Evolutionary conservation across 129 eudicot species (phyloP).

Genomic region (Pittosporum tobira): DNA sequence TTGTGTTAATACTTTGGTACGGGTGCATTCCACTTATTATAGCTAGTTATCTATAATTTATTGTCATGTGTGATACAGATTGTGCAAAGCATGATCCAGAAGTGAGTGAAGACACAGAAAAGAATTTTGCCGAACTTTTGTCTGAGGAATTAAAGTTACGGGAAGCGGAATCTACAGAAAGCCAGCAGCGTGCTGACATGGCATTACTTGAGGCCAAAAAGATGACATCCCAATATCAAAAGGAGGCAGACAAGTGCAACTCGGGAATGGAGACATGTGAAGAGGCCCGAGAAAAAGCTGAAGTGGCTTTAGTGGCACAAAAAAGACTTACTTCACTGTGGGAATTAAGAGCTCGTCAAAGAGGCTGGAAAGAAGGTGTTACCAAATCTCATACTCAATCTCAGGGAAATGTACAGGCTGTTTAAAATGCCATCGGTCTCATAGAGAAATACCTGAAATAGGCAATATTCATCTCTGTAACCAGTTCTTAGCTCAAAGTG

Average conservation of each 20-base stretch:
- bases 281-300: constrained; percentile 91
- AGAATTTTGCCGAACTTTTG: constrained; percentile 64
- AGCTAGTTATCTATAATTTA: background rate
- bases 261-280: constrained; percentile 98
- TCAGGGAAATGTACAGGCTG: constrained; percentile 24
- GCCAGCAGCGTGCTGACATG: constrained; percentile 79
- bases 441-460: background rate
- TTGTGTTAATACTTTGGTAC: background rate
- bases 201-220: constrained; percentile 84
- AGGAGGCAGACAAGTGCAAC: constrained; percentile 95
- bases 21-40: background rate
- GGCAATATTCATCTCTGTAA: background rate
- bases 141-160: constrained; percentile 72
- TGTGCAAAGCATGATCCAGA: constrained; percentile 82
- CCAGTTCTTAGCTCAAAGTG: constrained; percentile 16
- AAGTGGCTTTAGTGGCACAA: constrained; percentile 54
- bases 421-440: constrained; percentile 1
- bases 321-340: constrained; percentile 61
- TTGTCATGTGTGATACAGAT: constrained; percentile 34
- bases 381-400: constrained; percentile 31
- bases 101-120: constrained; percentile 78
- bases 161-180: constrained; percentile 68
- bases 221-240: constrained; percentile 84
- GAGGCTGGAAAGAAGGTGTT: constrained; percentile 75
- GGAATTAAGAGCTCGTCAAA: constrained; percentile 80